Conservation (phyloP, 2,329 filamentous ascomycete species). For the Fusarium nurragi region DNA sequence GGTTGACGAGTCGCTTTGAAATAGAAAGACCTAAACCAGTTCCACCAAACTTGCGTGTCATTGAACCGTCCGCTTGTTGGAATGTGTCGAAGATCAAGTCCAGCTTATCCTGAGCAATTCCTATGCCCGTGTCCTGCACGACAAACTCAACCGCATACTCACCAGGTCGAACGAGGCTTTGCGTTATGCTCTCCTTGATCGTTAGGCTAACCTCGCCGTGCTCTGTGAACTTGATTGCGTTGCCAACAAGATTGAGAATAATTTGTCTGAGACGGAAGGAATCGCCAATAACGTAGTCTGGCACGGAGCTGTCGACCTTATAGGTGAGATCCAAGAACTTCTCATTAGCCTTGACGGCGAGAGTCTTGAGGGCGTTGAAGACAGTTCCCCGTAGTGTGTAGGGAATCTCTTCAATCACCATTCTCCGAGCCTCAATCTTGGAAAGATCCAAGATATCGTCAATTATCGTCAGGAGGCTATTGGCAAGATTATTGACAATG, state of each 20-base stretch:
- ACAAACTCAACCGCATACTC: slow-evolving; percentile 97
- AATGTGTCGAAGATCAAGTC: slow-evolving; percentile 99
- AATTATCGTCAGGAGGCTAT: slow-evolving; percentile 96
- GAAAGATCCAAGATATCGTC: slow-evolving; percentile 81
- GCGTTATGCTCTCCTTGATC: slow-evolving; percentile 75
- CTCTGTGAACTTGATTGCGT: slow-evolving; percentile 99
- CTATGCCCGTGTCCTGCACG: slow-evolving; percentile 95
- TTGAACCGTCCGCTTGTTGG: slow-evolving; percentile 97
- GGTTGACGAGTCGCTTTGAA: slow-evolving; percentile 90
- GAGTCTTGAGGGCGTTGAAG: slow-evolving; percentile 95
- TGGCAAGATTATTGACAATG: slow-evolving; percentile 95
- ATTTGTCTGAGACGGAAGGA: slow-evolving; percentile 97
- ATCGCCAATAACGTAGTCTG: slow-evolving; percentile 94
- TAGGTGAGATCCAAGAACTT: slow-evolving; percentile 93
- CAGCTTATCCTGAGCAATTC: slow-evolving; percentile 93
- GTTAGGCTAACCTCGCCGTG: slow-evolving; percentile 94
- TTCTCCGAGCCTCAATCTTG: slow-evolving; percentile 92
- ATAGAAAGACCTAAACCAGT: slow-evolving; percentile 95
- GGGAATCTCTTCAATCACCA: slow-evolving; percentile 98
- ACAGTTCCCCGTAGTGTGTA: slow-evolving; percentile 94
- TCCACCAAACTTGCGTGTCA: slow-evolving; percentile 94
- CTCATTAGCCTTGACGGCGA: slow-evolving; percentile 97
- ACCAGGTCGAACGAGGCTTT: slow-evolving; percentile 70
- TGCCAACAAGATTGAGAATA: slow-evolving; percentile 95
- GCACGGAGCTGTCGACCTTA: slow-evolving; percentile 90